Conservation (phyloP, 1,284 basidiomycete genomes). For the Schizophyllum amplum region DNA sequence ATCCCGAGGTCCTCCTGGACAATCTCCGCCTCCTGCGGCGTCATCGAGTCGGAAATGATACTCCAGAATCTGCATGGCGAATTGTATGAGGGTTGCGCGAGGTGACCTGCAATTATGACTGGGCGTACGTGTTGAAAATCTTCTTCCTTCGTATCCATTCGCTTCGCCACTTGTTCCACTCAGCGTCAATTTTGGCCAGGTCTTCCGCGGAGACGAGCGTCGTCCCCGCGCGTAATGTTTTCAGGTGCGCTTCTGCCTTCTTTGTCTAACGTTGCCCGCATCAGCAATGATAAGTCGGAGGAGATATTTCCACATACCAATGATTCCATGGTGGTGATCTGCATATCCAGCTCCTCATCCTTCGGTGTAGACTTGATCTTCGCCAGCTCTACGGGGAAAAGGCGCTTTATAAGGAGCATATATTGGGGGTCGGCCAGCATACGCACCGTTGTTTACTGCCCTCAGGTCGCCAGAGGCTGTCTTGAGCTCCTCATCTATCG, state of each 20-base stretch:
- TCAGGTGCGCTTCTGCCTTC: constrained; percentile 41
- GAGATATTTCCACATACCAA: constrained; percentile 28
- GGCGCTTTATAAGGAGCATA: background rate
- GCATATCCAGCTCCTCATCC: constrained; percentile 51
- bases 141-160: constrained; percentile 69
- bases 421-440: constrained; percentile 6
- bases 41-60: constrained; percentile 54
- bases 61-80: constrained; percentile 54
- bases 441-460: background rate
- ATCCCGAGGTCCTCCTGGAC: constrained; percentile 70
- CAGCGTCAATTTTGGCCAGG: constrained; percentile 47
- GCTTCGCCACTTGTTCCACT: constrained; percentile 63
- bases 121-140: constrained; percentile 55
- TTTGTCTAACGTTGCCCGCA: constrained; percentile 32
- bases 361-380: constrained; percentile 59
- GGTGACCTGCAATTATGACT: background rate
- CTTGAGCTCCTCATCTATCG: constrained; percentile 47
- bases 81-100: constrained; percentile 2
- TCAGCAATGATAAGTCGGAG: background rate
- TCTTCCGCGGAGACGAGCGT: constrained; percentile 62
- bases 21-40: constrained; percentile 50
- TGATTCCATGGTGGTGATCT: constrained; percentile 33
- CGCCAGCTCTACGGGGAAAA: constrained; percentile 48
- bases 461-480: constrained; percentile 1
- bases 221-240: constrained; percentile 57